Evolutionary conservation across 805 yeast species (phyloP).

Genomic region (Tetrapisispora pingtungensis): DNA sequence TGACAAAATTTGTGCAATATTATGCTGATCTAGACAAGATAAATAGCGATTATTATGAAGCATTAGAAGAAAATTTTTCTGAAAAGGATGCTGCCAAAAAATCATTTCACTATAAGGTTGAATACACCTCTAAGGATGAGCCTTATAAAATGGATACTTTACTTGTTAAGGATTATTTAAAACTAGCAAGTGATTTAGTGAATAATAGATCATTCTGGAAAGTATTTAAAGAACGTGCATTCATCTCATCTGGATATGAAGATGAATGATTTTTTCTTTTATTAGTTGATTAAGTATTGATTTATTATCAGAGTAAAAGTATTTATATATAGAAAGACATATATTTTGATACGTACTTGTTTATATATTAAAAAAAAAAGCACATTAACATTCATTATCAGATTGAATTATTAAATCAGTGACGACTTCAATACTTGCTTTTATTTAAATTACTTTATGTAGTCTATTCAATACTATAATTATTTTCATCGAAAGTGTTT

Average conservation of each 20-base stretch:
- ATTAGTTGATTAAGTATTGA: too few species aligned
- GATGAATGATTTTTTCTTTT: slow-evolving; percentile 18
- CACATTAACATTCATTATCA: too few species aligned
- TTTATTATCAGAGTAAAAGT: too few species aligned
- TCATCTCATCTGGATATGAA: slow-evolving; percentile 57
- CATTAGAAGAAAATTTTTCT: slow-evolving; percentile 45
- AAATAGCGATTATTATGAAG: slow-evolving; percentile 35
- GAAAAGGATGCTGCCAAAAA: slow-evolving; percentile 39
- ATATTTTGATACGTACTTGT: too few species aligned
- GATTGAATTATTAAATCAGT: too few species aligned
- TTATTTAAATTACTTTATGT: too few species aligned
- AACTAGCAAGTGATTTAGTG: slow-evolving; percentile 45
- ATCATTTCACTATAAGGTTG: slow-evolving; percentile 49
- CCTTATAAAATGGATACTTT: slow-evolving; percentile 45
- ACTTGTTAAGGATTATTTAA: slow-evolving; percentile 53
- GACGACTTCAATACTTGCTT: too few species aligned
- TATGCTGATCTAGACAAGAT: slow-evolving; percentile 51
- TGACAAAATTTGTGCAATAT: slow-evolving; percentile 63
- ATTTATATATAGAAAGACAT: too few species aligned
- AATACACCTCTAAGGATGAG: slow-evolving; percentile 58
- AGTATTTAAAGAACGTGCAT: slow-evolving; percentile 46
- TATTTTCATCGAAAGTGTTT: too few species aligned
- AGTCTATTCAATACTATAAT: too few species aligned
- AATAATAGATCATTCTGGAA: slow-evolving; percentile 47
- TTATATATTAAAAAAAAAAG: too few species aligned